Evolutionary conservation across 2,329 filamentous ascomycete genomes (phyloP).

Genomic region (Trichoderma sp.): DNA sequence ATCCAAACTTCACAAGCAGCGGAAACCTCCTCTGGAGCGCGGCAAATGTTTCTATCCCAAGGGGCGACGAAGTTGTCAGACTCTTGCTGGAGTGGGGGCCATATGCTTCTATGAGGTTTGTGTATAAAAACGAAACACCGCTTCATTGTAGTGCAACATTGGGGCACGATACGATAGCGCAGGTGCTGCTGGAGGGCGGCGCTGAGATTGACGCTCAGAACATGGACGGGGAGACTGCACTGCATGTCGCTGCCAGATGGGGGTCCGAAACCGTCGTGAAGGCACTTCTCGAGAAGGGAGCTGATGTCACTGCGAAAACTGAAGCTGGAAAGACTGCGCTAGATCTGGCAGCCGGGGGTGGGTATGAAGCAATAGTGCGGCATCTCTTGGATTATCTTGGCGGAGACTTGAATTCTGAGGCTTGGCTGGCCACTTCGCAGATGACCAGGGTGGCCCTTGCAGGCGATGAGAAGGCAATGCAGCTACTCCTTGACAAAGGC

Average conservation of each 20-base stretch:
- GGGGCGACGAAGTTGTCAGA: neutral
- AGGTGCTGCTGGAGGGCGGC: neutral
- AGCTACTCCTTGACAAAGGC: neutral
- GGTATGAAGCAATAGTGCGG: neutral
- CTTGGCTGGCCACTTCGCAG: neutral
- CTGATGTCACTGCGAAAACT: neutral
- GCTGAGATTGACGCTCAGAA: neutral
- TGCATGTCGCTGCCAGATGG: no score
- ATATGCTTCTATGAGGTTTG: neutral
- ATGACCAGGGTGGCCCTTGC: no score
- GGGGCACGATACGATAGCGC: neutral
- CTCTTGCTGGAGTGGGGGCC: neutral
- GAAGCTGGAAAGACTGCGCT: neutral
- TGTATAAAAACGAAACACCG: neutral
- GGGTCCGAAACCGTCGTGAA: no score
- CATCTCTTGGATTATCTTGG: neutral
- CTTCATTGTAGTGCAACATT: accelerated
- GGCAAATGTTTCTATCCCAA: neutral
- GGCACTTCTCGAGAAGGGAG: neutral
- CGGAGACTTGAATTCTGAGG: neutral
- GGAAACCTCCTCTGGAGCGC: accelerated
- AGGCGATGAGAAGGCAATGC: neutral
- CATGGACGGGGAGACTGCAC: no score
- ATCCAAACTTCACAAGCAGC: neutral
- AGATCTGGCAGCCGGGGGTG: neutral